Conservation (phyloP, 768 basidiomycete species). For the Hemileccinum impolitum region DNA sequence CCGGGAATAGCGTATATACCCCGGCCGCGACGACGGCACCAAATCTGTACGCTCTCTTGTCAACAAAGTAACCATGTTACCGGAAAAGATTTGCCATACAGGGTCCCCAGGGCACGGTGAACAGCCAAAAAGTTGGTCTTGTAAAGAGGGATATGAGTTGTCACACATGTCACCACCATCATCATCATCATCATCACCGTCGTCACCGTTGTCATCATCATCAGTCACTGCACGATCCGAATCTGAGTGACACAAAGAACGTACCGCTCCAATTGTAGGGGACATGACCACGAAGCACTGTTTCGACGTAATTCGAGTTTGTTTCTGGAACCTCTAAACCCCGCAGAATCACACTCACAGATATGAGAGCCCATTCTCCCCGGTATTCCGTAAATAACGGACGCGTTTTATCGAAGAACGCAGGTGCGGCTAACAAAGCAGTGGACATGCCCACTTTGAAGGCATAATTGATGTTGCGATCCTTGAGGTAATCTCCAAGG, state of each 20-base stretch:
- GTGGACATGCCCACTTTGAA: conserved; percentile 85
- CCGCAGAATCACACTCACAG: conserved; percentile 44
- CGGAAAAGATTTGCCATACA: conserved; percentile 46
- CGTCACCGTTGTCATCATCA: no score
- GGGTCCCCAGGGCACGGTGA: conserved; percentile 81
- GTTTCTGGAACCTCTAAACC: conserved; percentile 8
- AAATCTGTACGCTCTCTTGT: conserved; percentile 42
- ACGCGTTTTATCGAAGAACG: conserved; percentile 78
- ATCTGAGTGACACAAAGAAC: conserved; percentile 18
- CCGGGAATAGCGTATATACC: conserved; percentile 72
- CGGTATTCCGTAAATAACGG: conserved; percentile 76
- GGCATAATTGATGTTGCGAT: conserved; percentile 81
- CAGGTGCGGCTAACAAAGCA: conserved; percentile 80
- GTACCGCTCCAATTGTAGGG: conserved; percentile 81
- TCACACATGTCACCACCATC: conserved; percentile 3
- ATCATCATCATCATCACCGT: conserved; percentile 1
- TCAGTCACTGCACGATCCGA: not conserved
- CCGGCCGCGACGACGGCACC: conserved; percentile 76
- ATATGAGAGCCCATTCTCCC: conserved; percentile 96
- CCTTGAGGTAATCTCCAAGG: conserved; percentile 57
- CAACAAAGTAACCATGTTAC: conserved; percentile 4
- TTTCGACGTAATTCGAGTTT: conserved; percentile 23
- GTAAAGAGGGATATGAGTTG: not conserved
- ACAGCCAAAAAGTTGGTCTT: conserved; percentile 85
- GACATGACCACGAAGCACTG: conserved; percentile 88